Conservation (phyloP, 2,329 filamentous ascomycete genomes). For the Alternaria gansuensis region DNA sequence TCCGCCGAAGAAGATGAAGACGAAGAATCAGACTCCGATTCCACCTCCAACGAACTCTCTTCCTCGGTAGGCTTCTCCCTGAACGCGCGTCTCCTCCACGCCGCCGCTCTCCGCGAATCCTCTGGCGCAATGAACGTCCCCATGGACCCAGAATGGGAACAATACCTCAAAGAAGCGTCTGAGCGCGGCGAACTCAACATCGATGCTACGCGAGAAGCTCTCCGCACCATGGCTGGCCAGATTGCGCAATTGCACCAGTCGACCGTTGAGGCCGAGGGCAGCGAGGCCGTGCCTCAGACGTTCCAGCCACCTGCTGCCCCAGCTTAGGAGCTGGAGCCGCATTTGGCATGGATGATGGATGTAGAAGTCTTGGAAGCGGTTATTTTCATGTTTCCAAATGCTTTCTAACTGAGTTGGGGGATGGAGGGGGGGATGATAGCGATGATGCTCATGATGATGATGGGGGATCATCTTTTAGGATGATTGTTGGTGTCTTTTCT, state of each 20-base stretch:
- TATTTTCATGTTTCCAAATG: constrained; percentile 3
- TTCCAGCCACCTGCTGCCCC: constrained; percentile 33
- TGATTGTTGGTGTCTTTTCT: constrained; percentile 1
- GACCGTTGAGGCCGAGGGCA: constrained; percentile 21
- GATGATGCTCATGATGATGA: background rate
- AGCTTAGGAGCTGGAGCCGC: constrained; percentile 22
- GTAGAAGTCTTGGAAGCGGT: constrained; percentile 1
- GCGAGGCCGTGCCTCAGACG: constrained; percentile 16
- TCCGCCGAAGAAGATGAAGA: constrained; percentile 10
- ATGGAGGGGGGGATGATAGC: background rate
- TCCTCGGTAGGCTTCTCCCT: constrained; percentile 67
- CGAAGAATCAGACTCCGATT: constrained; percentile 10
- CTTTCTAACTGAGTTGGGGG: background rate
- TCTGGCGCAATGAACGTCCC: constrained; percentile 63
- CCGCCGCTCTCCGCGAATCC: constrained; percentile 67
- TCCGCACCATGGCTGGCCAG: constrained; percentile 44
- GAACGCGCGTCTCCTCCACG: constrained; percentile 71
- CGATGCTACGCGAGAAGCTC: constrained; percentile 45
- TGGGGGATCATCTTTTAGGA: background rate
- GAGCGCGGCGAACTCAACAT: constrained; percentile 64
- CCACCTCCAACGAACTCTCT: constrained; percentile 14
- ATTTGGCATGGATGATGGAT: background rate
- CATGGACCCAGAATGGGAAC: constrained; percentile 77
- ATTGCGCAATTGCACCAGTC: constrained; percentile 39
- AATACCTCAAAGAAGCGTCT: constrained; percentile 75